These are phyloP conservation scores for Tuber indicum DNA, from an alignment of 495 filamentous ascomycete species.

Conservation along the genomic window DNA sequence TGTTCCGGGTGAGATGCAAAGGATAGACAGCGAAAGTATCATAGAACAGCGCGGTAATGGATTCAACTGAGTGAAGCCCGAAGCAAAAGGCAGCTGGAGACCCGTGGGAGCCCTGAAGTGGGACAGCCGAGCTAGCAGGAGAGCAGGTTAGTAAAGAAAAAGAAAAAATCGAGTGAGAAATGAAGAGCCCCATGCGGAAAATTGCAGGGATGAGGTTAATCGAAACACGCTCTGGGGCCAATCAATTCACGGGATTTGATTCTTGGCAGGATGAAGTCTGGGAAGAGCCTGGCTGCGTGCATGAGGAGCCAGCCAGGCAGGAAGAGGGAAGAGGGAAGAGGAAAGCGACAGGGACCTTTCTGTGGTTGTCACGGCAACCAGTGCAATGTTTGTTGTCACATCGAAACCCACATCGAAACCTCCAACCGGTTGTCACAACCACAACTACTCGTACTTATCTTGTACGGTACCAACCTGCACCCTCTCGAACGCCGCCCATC, in stretches of 20 bases:
- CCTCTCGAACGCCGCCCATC: constrained; percentile 31
- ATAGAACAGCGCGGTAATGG: not conserved
- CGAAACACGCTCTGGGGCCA: not conserved
- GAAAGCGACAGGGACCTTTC: not conserved
- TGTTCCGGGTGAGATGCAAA: not conserved
- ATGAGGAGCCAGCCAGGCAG: not conserved
- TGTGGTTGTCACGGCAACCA: constrained; percentile 29
- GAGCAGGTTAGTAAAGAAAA: not conserved
- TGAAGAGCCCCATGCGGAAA: not conserved
- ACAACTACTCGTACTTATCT: constrained; percentile 5
- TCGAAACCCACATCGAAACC: constrained; percentile 20
- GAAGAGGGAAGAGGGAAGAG: too few relatives aligned
- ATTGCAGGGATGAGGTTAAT: not conserved
- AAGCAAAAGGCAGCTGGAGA: constrained; percentile 6
- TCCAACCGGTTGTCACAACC: constrained; percentile 17
- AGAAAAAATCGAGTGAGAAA: constrained; percentile 1
- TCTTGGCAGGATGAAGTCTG: not conserved
- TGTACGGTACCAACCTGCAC: constrained; percentile 29
- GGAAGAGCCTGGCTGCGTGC: not conserved
- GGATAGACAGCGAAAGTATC: not conserved
- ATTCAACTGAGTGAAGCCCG: not conserved
- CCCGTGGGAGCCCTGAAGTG: not conserved
- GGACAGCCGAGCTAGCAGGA: not conserved
- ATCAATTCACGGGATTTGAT: not conserved
- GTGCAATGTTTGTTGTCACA: constrained; percentile 36